A percentile compares a stretch with the other conserved stretches of the same genome.
Conservation (phyloP, 352 stramenopile genomes). For the Globisporangium cederbergense region DNA sequence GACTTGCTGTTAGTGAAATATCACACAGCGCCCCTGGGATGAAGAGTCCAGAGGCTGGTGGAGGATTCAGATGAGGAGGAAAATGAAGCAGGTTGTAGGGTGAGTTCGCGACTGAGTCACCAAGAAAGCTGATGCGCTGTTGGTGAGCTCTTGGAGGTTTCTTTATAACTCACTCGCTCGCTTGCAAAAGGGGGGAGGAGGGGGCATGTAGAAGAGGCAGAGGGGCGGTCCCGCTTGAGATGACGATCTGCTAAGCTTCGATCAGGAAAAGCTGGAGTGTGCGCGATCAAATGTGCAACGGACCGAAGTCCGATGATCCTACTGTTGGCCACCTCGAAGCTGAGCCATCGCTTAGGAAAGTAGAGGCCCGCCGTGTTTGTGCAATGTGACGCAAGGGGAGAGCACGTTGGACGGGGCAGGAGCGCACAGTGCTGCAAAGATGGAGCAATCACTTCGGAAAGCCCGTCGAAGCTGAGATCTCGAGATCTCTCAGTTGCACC, state of each 20-base stretch:
- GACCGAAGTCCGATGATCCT: background rate
- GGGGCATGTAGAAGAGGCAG: background rate
- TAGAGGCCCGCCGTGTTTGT: too few species aligned
- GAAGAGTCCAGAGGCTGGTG: too few species aligned
- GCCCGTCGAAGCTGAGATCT: background rate
- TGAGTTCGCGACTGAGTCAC: slow-evolving; percentile 23
- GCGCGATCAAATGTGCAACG: background rate
- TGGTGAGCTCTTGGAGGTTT: background rate
- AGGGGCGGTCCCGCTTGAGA: background rate
- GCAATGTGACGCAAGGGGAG: too few species aligned
- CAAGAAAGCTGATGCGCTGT: background rate
- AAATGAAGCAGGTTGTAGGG: slow-evolving; percentile 19
- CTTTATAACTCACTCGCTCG: slow-evolving; percentile 7
- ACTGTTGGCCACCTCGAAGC: background rate
- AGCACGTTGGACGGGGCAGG: too few species aligned
- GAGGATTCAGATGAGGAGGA: background rate
- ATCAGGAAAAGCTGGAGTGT: background rate
- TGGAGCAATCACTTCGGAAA: too few species aligned
- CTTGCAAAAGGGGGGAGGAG: too few species aligned
- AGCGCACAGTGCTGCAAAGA: too few species aligned
- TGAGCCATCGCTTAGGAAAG: too few species aligned
- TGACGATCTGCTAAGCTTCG: background rate
- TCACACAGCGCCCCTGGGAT: too few species aligned
- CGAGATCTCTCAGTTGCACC: too few species aligned
- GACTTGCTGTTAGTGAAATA: too few species aligned